A percentile compares a stretch with the other conserved stretches of the same genome.
Evolutionary conservation across 2,329 filamentous ascomycete species (phyloP).

Genomic region (Aspergillus oerlinghausenensis): DNA sequence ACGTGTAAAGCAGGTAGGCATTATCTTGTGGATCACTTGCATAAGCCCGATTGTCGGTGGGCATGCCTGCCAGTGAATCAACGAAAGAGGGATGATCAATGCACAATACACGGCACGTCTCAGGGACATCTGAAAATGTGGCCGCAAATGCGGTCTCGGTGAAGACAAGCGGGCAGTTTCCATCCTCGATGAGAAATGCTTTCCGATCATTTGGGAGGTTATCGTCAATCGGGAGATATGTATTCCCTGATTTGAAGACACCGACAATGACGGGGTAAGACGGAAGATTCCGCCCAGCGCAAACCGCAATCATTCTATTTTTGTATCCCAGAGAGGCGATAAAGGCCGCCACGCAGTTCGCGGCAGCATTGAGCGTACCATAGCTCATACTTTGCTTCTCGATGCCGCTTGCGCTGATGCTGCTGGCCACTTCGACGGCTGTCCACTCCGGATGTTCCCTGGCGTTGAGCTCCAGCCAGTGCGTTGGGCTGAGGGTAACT

Average conservation of each 20-base stretch:
- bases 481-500: conserved; percentile 20
- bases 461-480: conserved; percentile 26
- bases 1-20: conserved; percentile 72
- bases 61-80: conserved; percentile 11
- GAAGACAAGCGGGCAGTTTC: conserved; percentile 25
- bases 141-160: conserved; percentile 17
- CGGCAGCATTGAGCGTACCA: conserved; percentile 17
- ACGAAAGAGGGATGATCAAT: conserved; percentile 19
- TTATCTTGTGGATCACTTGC: conserved; percentile 14
- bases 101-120: conserved; percentile 17
- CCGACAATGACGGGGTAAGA: conserved; percentile 28
- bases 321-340: conserved; percentile 17
- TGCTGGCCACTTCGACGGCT: conserved; percentile 26
- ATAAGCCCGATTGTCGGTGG: conserved; percentile 13
- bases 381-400: conserved; percentile 24
- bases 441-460: conserved; percentile 23
- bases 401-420: conserved; percentile 14
- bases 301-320: conserved; percentile 26
- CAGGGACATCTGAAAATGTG: conserved; percentile 15
- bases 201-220: conserved; percentile 27
- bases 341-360: conserved; percentile 23
- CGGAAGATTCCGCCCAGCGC: conserved; percentile 21
- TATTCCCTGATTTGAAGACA: conserved; percentile 32
- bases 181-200: conserved; percentile 25
- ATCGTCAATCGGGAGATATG: conserved; percentile 33